Evolutionary conservation across 169 alveolate species (phyloP).

Genomic region (Amoebophrya sp.): DNA sequence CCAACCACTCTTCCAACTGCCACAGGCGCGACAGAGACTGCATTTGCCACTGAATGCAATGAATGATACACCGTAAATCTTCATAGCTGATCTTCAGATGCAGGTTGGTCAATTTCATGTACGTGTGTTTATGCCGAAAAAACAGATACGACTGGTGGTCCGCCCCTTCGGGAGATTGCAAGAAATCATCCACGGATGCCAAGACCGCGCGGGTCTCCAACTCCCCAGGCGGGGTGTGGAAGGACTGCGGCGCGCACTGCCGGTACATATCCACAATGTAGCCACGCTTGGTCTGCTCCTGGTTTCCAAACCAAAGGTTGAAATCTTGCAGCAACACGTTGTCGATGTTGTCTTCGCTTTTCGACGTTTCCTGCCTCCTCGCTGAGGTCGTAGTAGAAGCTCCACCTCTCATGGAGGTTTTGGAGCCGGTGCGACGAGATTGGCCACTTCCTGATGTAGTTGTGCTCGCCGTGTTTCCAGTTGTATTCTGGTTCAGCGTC

Average conservation of each 20-base stretch:
- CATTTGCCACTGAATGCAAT: not conserved
- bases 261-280: not conserved
- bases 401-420: not conserved
- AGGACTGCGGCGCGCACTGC: too few species aligned
- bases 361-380: not conserved
- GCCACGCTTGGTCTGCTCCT: not conserved
- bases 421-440: too few species aligned
- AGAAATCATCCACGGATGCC: not conserved
- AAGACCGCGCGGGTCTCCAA: too few species aligned
- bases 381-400: not conserved
- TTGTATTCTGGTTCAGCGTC: not conserved
- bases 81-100: not conserved
- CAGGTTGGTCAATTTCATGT: not conserved
- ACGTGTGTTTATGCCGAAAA: not conserved
- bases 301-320: not conserved
- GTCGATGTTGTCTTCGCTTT: not conserved
- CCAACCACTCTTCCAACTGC: not conserved
- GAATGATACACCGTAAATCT: not conserved
- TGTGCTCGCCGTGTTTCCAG: too few species aligned
- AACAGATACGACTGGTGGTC: not conserved
- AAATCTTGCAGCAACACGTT: not conserved
- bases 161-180: not conserved
- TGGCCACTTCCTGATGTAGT: too few species aligned
- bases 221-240: too few species aligned
- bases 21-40: not conserved